phyloP scores from a whole-genome alignment of 805 yeast genomes.

The Lachancea lanzarotensis region DNA sequence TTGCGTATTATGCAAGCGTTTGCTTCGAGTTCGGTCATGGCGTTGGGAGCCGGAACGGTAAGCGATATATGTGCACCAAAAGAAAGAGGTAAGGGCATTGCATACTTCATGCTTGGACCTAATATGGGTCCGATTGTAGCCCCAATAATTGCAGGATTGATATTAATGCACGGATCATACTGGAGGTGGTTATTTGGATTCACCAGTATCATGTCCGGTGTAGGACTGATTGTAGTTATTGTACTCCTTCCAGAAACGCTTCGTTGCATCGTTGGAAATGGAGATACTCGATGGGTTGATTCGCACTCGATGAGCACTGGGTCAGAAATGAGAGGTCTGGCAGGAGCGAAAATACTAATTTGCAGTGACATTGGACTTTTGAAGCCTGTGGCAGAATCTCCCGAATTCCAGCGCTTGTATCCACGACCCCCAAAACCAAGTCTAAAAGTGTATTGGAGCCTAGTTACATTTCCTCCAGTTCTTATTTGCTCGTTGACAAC shows the following conservation, averaged over 20 bases:
- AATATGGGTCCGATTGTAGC: constrained; percentile 80
- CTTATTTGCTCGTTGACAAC: constrained; percentile 41
- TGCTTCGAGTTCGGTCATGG: constrained; percentile 83
- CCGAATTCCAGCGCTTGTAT: constrained; percentile 24
- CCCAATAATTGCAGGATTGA: constrained; percentile 78
- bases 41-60: constrained; percentile 88
- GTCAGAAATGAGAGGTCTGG: background rate
- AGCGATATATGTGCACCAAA: constrained; percentile 64
- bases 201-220: constrained; percentile 59
- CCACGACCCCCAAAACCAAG: constrained; percentile 45
- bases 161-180: constrained; percentile 62
- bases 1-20: constrained; percentile 67
- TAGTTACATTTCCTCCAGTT: constrained; percentile 40
- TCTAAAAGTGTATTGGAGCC: constrained; percentile 32
- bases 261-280: constrained; percentile 52
- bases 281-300: constrained; percentile 33
- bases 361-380: constrained; percentile 22
- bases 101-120: constrained; percentile 80
- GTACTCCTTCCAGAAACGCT: constrained; percentile 76
- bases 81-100: constrained; percentile 75
- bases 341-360: background rate
- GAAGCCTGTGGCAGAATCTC: constrained; percentile 22
- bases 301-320: background rate
- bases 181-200: constrained; percentile 83
- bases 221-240: constrained; percentile 44